A percentile compares a stretch with the other conserved stretches of the same genome.
Evolutionary conservation across 352 stramenopile genomes (phyloP).

Genomic region (Pythium aristosporum): DNA sequence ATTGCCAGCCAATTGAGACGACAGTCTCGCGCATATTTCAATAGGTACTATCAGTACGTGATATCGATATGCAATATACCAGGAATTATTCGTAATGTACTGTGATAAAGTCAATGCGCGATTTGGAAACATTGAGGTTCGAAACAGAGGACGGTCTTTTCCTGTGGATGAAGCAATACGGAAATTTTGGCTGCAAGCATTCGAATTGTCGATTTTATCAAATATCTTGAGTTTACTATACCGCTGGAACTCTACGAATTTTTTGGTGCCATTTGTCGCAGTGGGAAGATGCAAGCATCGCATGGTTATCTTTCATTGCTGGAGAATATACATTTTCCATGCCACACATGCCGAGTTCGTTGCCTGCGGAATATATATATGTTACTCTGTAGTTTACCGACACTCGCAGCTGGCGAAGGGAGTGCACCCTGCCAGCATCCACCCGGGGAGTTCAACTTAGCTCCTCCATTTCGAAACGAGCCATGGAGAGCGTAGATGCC

Average conservation of each 20-base stretch:
- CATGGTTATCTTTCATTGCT: neutral
- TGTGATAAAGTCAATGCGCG: no score
- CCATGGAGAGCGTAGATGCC: neutral
- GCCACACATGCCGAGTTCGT: neutral
- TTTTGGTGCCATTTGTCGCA: constrained; percentile 20
- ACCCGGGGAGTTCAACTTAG: neutral
- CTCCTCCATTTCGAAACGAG: constrained; percentile 21
- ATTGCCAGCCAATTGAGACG: no score
- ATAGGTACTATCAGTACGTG: no score
- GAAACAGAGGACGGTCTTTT: no score
- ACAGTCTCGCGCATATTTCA: no score
- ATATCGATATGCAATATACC: no score
- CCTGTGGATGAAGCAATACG: neutral
- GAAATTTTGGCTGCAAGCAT: no score
- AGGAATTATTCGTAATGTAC: no score
- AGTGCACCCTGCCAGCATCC: constrained; percentile 18
- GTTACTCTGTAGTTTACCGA: constrained; percentile 5
- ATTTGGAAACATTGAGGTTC: no score
- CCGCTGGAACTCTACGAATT: neutral
- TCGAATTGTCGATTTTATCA: neutral
- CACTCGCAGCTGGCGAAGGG: constrained; percentile 18
- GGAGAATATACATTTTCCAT: constrained; percentile 12
- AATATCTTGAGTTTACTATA: constrained; percentile 19
- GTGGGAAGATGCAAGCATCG: constrained; percentile 5
- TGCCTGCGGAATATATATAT: constrained; percentile 10